These are phyloP conservation scores for Phytophthora tubulina DNA, from an alignment of 352 stramenopile species.

Conservation along the genomic window DNA sequence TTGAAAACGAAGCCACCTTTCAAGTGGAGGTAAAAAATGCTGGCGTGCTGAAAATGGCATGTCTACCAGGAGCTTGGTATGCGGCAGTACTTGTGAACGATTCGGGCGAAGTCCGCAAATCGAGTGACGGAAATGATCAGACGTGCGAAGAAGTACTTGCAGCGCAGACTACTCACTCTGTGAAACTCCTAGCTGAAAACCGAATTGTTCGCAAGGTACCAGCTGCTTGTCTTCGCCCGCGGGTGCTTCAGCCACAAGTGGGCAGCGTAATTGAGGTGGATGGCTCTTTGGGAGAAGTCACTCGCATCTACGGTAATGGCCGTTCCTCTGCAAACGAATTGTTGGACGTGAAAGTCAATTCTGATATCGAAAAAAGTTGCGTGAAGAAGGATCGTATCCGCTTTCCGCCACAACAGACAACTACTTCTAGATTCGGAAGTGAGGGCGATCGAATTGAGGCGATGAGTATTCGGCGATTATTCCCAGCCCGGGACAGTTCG, in stretches of 20 bases:
- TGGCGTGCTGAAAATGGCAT: slow-evolving; percentile 41
- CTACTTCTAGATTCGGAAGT: slow-evolving; percentile 20
- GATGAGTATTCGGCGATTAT: slow-evolving; percentile 78
- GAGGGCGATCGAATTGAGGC: slow-evolving; percentile 60
- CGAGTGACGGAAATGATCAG: slow-evolving; percentile 13
- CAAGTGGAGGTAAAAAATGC: slow-evolving; percentile 70
- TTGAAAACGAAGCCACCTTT: slow-evolving; percentile 31
- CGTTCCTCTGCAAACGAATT: slow-evolving; percentile 26
- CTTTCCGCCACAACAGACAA: slow-evolving; percentile 48
- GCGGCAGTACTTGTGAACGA: slow-evolving; percentile 52
- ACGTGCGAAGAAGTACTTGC: slow-evolving; percentile 36
- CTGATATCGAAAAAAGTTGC: slow-evolving; percentile 60
- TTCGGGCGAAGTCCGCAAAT: slow-evolving; percentile 20
- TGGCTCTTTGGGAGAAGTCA: slow-evolving; percentile 70
- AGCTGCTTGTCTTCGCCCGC: slow-evolving; percentile 50
- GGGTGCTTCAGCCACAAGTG: slow-evolving; percentile 53
- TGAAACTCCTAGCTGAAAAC: slow-evolving; percentile 53
- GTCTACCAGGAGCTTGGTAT: slow-evolving; percentile 70
- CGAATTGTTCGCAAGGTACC: slow-evolving; percentile 60
- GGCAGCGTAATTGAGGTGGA: slow-evolving; percentile 82
- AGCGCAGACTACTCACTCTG: slow-evolving; percentile 39
- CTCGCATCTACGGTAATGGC: slow-evolving; percentile 46
- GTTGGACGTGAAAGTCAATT: slow-evolving; percentile 64
- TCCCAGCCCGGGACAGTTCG: slow-evolving; percentile 71
- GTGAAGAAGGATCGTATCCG: slow-evolving; percentile 63